phyloP scores from a whole-genome alignment of 1,284 basidiomycete genomes.

The Inonotus obliquus region DNA sequence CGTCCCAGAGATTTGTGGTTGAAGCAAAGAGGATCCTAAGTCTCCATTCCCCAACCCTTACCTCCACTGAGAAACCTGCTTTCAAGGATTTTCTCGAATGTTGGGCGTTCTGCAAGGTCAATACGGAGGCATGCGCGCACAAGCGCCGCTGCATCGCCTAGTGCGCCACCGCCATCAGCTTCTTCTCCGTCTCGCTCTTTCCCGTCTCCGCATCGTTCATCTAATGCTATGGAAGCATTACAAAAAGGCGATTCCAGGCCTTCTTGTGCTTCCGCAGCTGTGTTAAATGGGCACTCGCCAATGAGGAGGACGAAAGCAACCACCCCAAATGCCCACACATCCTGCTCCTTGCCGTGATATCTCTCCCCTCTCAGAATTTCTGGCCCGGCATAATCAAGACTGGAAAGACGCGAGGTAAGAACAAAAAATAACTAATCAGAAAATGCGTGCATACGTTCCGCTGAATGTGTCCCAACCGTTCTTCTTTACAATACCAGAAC shows the following conservation, averaged over 20 bases:
- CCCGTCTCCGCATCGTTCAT: constrained; percentile 70
- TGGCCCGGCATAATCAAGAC: constrained; percentile 94
- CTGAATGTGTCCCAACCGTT: constrained; percentile 93
- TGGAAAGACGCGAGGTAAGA: constrained; percentile 31
- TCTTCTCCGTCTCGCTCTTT: constrained; percentile 70
- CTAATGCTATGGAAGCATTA: constrained; percentile 64
- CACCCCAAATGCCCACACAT: constrained; percentile 98
- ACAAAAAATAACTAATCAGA: constrained; percentile 6
- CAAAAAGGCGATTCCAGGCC: constrained; percentile 73
- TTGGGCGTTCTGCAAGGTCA: constrained; percentile 68
- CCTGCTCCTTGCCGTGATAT: constrained; percentile 95
- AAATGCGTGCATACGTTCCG: constrained; percentile 65
- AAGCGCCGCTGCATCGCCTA: constrained; percentile 77
- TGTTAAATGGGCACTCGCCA: constrained; percentile 93
- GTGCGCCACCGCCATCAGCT: constrained; percentile 71
- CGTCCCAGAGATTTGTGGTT: not conserved
- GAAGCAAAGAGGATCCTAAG: constrained; percentile 19
- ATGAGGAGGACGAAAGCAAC: constrained; percentile 94
- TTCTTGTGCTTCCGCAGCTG: constrained; percentile 77
- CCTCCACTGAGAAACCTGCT: constrained; percentile 73
- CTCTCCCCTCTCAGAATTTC: constrained; percentile 94
- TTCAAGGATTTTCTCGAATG: constrained; percentile 74
- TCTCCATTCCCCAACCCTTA: constrained; percentile 50
- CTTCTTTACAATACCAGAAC: constrained; percentile 83
- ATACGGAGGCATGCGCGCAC: constrained; percentile 77